Percentiles rank a stretch among this genome's conserved stretches.
Evolutionary conservation across 306 rosid genomes (phyloP).

Genomic region (Trifolium dubium): DNA sequence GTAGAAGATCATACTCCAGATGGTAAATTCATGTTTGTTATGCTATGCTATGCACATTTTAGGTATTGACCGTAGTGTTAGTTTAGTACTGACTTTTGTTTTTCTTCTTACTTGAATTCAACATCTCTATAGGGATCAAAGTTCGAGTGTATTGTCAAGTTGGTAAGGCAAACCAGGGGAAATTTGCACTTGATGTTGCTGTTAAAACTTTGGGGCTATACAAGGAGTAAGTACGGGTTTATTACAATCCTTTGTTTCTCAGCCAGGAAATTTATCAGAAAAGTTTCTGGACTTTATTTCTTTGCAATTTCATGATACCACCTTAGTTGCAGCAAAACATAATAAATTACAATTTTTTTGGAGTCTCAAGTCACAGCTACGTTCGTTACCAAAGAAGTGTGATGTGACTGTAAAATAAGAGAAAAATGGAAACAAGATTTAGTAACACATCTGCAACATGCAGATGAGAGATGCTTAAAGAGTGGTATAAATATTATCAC

Average conservation of each 20-base stretch:
- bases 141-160: conserved; percentile 92
- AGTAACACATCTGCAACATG: not conserved
- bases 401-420: not conserved
- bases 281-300: not conserved
- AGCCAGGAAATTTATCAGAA: not conserved
- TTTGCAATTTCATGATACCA: conserved; percentile 10
- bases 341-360: not conserved
- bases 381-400: not conserved
- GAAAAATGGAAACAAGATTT: conserved; percentile 2
- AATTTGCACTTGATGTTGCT: conserved; percentile 86
- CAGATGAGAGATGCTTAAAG: conserved; percentile 16
- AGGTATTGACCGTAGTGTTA: conserved; percentile 20
- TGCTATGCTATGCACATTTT: not conserved
- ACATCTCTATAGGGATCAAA: conserved; percentile 72
- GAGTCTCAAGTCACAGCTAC: conserved; percentile 1
- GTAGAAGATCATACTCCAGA: conserved; percentile 89
- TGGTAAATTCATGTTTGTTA: conserved; percentile 55
- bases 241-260: conserved; percentile 21
- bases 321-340: conserved; percentile 17
- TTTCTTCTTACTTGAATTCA: conserved; percentile 33
- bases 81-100: not conserved
- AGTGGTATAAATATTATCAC: not conserved
- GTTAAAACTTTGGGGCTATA: conserved; percentile 73
- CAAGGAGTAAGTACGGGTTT: conserved; percentile 66
- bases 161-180: conserved; percentile 85